These are phyloP conservation scores for Chytridiales sp. DNA, from an alignment of 371 early-diverging fungal genomes.

Conservation along the genomic window DNA sequence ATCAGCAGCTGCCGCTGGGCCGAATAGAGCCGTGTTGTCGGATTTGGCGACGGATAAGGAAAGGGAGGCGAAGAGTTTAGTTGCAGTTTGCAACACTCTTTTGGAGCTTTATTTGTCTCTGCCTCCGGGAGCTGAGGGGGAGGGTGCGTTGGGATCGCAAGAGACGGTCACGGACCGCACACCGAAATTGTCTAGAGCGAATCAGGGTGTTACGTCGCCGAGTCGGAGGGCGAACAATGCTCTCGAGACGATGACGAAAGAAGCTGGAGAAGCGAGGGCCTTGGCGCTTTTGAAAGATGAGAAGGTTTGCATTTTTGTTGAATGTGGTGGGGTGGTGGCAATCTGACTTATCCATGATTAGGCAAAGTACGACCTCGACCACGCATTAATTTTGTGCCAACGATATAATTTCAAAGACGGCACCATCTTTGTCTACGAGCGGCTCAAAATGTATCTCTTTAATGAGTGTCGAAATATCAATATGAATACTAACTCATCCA, in stretches of 20 bases:
- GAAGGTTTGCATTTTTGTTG: constrained; percentile 26
- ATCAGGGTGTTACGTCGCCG: too few relatives aligned
- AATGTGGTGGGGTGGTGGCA: neutral
- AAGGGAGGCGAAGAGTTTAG: constrained; percentile 50
- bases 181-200: too few relatives aligned
- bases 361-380: constrained; percentile 82
- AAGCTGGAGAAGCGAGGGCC: constrained; percentile 48
- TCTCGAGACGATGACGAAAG: too few relatives aligned
- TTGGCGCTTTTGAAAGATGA: constrained; percentile 57
- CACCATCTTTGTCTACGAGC: constrained; percentile 81
- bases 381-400: constrained; percentile 86
- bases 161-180: neutral
- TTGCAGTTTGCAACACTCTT: constrained; percentile 83
- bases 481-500: neutral
- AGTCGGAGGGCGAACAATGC: too few relatives aligned
- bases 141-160: constrained; percentile 1
- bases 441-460: constrained; percentile 59
- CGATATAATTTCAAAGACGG: constrained; percentile 79
- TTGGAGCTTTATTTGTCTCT: constrained; percentile 79
- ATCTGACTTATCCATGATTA: constrained; percentile 3
- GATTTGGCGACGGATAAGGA: constrained; percentile 52
- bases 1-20: constrained; percentile 19
- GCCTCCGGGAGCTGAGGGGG: constrained; percentile 11
- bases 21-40: constrained; percentile 1
- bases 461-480: neutral